Evolutionary conservation across 768 basidiomycete species (phyloP).

Genomic region (Chalciporus piperatus): DNA sequence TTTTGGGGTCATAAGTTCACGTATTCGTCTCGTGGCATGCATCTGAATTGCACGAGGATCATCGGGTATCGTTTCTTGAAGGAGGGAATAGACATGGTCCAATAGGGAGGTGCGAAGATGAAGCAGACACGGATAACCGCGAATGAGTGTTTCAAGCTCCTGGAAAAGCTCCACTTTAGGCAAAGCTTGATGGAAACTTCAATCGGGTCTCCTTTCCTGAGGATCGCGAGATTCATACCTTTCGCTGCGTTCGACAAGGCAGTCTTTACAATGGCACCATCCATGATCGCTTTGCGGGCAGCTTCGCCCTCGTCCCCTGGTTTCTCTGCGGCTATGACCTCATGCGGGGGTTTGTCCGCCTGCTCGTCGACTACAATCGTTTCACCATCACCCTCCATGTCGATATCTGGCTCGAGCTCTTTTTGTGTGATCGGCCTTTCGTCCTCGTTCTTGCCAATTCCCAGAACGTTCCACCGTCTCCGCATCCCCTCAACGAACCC

Average conservation of each 20-base stretch:
- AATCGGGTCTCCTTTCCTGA: slow-evolving; percentile 8
- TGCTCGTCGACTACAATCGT: slow-evolving; percentile 21
- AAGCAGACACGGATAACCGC: slow-evolving; percentile 40
- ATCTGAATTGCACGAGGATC: slow-evolving; percentile 39
- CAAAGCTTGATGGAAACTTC: slow-evolving; percentile 30
- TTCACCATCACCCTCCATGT: slow-evolving; percentile 13
- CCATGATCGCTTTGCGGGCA: slow-evolving; percentile 66
- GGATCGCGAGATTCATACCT: slow-evolving; percentile 44
- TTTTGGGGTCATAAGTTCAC: slow-evolving; percentile 27
- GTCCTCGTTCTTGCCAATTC: slow-evolving; percentile 41
- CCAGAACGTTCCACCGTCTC: slow-evolving; percentile 77
- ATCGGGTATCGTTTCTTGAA: slow-evolving; percentile 35
- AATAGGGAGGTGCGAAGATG: slow-evolving; percentile 40
- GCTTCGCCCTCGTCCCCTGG: slow-evolving; percentile 47
- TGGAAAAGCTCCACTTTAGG: slow-evolving; percentile 41
- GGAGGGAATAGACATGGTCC: slow-evolving; percentile 41
- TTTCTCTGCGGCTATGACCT: slow-evolving; percentile 31
- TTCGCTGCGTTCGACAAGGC: slow-evolving; percentile 73
- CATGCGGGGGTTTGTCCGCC: slow-evolving; percentile 22
- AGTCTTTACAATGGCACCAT: slow-evolving; percentile 75
- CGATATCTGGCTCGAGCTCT: slow-evolving; percentile 26
- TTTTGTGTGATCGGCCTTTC: slow-evolving; percentile 12
- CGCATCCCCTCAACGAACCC: slow-evolving; percentile 79
- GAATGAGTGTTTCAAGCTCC: slow-evolving; percentile 41
- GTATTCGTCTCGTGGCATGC: slow-evolving; percentile 36